phyloP scores from a whole-genome alignment of 805 yeast species.

The Barnettozyma pratensis region DNA sequence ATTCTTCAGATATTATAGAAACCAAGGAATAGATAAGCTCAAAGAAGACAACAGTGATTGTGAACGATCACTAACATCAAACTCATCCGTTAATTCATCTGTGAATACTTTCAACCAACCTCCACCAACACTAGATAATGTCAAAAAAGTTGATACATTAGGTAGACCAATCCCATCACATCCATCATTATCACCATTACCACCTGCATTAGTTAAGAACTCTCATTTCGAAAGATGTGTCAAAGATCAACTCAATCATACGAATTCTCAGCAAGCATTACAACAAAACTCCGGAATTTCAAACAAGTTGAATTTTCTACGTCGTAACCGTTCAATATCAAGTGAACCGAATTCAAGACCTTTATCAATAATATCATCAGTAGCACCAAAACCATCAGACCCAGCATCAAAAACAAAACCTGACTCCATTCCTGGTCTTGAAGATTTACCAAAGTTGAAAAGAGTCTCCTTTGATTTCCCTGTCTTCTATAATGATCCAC shows the following conservation, averaged over 20 bases:
- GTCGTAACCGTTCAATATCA: slow-evolving; percentile 7
- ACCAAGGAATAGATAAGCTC: slow-evolving; percentile 21
- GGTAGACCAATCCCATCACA: slow-evolving; percentile 49
- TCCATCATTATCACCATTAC: slow-evolving; percentile 41
- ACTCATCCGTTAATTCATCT: no score
- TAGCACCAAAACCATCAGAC: not conserved
- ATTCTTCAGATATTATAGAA: slow-evolving; percentile 37
- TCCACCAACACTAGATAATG: not conserved
- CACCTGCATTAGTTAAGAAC: slow-evolving; percentile 39
- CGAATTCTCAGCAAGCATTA: slow-evolving; percentile 1
- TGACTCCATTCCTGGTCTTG: slow-evolving; percentile 35
- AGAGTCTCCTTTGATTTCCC: slow-evolving; percentile 76
- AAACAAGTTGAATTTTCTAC: slow-evolving; percentile 10
- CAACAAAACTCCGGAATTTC: slow-evolving; percentile 6
- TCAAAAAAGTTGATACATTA: slow-evolving; percentile 28
- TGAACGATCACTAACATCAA: no score
- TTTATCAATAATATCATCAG: slow-evolving; percentile 4
- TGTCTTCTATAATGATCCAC: slow-evolving; percentile 78
- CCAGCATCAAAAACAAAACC: not conserved
- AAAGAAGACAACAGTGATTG: no score
- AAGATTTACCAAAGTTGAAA: slow-evolving; percentile 38
- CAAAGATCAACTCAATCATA: slow-evolving; percentile 1
- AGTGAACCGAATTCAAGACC: slow-evolving; percentile 1
- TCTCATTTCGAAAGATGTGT: slow-evolving; percentile 6
- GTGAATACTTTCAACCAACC: not conserved